A percentile compares a stretch with the other conserved stretches of the same genome.
phyloP scores from a whole-genome alignment of 2,329 filamentous ascomycete species.

The Paramyrothecium roridum region DNA sequence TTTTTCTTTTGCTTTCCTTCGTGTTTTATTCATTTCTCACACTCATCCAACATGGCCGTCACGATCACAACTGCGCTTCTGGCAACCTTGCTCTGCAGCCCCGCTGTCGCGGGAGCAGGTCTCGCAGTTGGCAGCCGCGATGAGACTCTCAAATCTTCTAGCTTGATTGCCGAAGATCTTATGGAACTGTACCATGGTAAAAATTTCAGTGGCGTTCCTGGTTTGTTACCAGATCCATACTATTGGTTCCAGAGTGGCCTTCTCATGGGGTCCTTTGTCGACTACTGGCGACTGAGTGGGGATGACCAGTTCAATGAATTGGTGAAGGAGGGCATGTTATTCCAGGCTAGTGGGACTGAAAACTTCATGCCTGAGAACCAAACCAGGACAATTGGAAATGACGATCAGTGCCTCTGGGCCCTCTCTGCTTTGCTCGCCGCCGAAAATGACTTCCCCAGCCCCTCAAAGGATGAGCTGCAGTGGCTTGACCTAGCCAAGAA shows the following conservation, averaged over 20 bases:
- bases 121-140: background rate
- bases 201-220: background rate
- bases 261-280: conserved; percentile 50
- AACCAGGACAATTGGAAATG: conserved; percentile 54
- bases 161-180: background rate
- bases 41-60: too few relatives aligned
- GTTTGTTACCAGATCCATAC: conserved; percentile 26
- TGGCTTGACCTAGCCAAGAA: conserved; percentile 72
- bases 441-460: conserved; percentile 67
- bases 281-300: conserved; percentile 64
- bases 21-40: too few relatives aligned
- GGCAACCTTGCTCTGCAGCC: background rate
- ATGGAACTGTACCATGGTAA: background rate
- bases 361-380: conserved; percentile 60
- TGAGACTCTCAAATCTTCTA: background rate
- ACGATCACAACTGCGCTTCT: too few relatives aligned
- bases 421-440: conserved; percentile 70
- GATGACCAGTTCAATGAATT: conserved; percentile 57
- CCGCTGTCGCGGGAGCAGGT: background rate
- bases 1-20: too few relatives aligned
- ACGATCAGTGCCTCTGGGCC: conserved; percentile 74
- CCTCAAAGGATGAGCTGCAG: conserved; percentile 53
- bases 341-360: conserved; percentile 48
- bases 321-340: conserved; percentile 49
- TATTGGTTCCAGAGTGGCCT: conserved; percentile 68